Conservation (phyloP, 2,329 filamentous ascomycete genomes). For the Pyricularia pennisetigena region DNA sequence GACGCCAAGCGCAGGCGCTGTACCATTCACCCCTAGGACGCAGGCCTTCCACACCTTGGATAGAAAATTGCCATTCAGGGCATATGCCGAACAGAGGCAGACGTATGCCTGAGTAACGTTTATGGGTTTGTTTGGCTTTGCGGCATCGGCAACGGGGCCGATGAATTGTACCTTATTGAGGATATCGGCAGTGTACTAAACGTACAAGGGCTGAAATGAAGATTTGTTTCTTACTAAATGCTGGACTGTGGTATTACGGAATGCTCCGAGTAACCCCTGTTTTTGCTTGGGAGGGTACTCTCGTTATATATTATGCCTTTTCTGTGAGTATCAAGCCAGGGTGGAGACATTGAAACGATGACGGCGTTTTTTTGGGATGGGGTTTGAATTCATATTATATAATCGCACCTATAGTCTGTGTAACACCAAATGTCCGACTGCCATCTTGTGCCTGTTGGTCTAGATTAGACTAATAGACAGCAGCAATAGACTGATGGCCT, state of each 20-base stretch:
- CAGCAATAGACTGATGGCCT: too few relatives aligned
- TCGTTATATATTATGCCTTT: background rate
- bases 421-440: too few relatives aligned
- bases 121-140: background rate
- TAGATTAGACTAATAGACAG: too few relatives aligned
- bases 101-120: background rate
- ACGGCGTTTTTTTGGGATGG: background rate
- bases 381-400: background rate
- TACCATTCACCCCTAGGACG: constrained; percentile 55
- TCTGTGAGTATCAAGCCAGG: background rate
- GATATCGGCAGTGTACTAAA: background rate
- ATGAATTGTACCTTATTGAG: background rate
- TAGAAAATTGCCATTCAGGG: constrained; percentile 39
- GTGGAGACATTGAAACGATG: background rate
- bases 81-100: background rate
- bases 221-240: background rate
- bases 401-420: background rate
- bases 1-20: background rate
- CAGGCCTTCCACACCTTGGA: constrained; percentile 57
- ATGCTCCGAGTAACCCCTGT: background rate
- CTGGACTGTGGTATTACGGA: background rate
- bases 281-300: background rate
- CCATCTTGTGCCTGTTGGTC: too few relatives aligned
- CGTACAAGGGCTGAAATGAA: background rate
- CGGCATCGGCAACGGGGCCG: background rate